These are phyloP conservation scores for Alternaria brassicicola DNA, from an alignment of 2,329 filamentous ascomycete genomes.

Conservation along the genomic window DNA sequence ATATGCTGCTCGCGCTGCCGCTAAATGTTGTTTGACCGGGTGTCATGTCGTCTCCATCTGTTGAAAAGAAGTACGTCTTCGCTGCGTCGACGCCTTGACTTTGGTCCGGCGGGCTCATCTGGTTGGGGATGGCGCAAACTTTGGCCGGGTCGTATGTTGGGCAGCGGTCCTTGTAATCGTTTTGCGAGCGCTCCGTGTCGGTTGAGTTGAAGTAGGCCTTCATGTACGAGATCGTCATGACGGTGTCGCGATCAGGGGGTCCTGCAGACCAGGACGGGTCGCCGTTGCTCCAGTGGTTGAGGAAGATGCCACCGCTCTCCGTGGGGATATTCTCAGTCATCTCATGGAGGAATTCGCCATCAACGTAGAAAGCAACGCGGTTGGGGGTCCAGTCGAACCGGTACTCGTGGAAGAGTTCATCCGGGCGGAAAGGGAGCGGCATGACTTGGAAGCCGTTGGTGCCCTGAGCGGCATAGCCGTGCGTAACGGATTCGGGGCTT, in stretches of 20 bases:
- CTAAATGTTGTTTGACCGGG: slow-evolving; percentile 39
- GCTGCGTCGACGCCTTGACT: slow-evolving; percentile 31
- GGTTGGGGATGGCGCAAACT: slow-evolving; percentile 45
- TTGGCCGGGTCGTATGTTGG: slow-evolving; percentile 34
- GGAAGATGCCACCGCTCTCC: slow-evolving; percentile 67
- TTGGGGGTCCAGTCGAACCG: slow-evolving; percentile 74
- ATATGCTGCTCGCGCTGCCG: slow-evolving; percentile 22
- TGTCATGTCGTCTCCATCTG: slow-evolving; percentile 29
- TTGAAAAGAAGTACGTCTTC: slow-evolving; percentile 48
- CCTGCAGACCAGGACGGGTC: slow-evolving; percentile 73
- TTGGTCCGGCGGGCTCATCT: slow-evolving; percentile 38
- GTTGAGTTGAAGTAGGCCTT: slow-evolving; percentile 83
- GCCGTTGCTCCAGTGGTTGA: slow-evolving; percentile 81
- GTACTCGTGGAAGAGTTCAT: slow-evolving; percentile 73
- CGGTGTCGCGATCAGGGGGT: slow-evolving; percentile 67
- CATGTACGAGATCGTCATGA: slow-evolving; percentile 70
- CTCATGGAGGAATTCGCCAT: slow-evolving; percentile 62
- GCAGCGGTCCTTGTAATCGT: slow-evolving; percentile 42
- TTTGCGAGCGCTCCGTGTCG: slow-evolving; percentile 32
- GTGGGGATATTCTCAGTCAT: slow-evolving; percentile 66
- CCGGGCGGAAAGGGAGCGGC: slow-evolving; percentile 70
- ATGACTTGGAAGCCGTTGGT: slow-evolving; percentile 65
- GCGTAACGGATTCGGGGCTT: slow-evolving; percentile 62
- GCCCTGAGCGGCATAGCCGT: slow-evolving; percentile 66
- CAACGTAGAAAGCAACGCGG: slow-evolving; percentile 71